phyloP scores from a whole-genome alignment of 768 basidiomycete species.

The Boletus pseudo-olivaceus region DNA sequence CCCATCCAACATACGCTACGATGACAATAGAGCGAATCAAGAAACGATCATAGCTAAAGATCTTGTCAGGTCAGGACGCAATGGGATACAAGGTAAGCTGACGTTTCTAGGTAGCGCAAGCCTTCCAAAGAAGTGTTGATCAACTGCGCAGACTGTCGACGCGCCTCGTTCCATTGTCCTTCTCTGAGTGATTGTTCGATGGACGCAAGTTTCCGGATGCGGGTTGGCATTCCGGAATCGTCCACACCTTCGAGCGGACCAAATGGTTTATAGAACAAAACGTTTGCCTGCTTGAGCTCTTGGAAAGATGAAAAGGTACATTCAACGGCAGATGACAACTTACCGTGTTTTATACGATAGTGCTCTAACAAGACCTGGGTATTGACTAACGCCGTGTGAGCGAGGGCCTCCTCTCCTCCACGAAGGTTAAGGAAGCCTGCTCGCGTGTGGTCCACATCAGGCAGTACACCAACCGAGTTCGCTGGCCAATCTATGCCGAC shows the following conservation, averaged over 20 bases:
- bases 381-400: slow-evolving; percentile 59
- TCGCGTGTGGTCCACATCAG: slow-evolving; percentile 61
- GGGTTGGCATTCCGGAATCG: slow-evolving; percentile 30
- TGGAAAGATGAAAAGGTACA: slow-evolving; percentile 4
- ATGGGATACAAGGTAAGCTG: not conserved
- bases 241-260: slow-evolving; percentile 38
- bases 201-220: slow-evolving; percentile 32
- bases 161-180: slow-evolving; percentile 47
- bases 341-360: slow-evolving; percentile 74
- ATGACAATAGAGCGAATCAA: slow-evolving; percentile 69
- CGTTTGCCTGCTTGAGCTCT: slow-evolving; percentile 61
- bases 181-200: slow-evolving; percentile 47
- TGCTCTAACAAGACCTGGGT: slow-evolving; percentile 72
- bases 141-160: slow-evolving; percentile 46
- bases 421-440: slow-evolving; percentile 55
- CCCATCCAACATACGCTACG: slow-evolving; percentile 76
- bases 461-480: slow-evolving; percentile 79
- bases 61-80: slow-evolving; percentile 6
- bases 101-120: slow-evolving; percentile 76
- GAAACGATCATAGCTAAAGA: slow-evolving; percentile 61
- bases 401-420: slow-evolving; percentile 48
- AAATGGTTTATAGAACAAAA: slow-evolving; percentile 65
- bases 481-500: slow-evolving; percentile 73
- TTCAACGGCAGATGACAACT: slow-evolving; percentile 10
- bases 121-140: slow-evolving; percentile 56